Percentiles rank a stretch among this genome's conserved stretches.
Evolutionary conservation across 805 yeast genomes (phyloP).

Genomic region (Candida yuanshanica): DNA sequence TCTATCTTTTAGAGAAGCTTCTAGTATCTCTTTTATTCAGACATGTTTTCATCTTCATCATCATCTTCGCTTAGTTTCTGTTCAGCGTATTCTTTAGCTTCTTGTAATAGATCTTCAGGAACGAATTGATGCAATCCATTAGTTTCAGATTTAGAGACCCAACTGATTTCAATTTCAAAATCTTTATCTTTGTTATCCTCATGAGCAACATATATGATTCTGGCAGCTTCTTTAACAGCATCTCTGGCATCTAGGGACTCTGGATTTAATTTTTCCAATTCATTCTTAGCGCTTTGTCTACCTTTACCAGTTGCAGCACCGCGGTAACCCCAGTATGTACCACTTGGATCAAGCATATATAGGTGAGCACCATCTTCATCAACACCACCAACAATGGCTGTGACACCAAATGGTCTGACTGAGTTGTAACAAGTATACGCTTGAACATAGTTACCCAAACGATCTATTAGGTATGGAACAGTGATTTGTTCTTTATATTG

Average conservation of each 20-base stretch:
- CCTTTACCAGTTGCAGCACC: constrained; percentile 99
- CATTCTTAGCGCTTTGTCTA: constrained; percentile 95
- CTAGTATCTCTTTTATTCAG: constrained; percentile 13
- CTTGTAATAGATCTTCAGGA: constrained; percentile 72
- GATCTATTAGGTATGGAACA: constrained; percentile 75
- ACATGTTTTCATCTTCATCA: constrained; percentile 46
- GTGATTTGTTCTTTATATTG: constrained; percentile 73
- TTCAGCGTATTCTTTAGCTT: constrained; percentile 80
- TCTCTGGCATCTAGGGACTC: constrained; percentile 66
- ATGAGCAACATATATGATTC: constrained; percentile 87
- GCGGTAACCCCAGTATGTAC: constrained; percentile 93
- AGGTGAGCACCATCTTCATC: constrained; percentile 88
- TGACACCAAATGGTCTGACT: constrained; percentile 95
- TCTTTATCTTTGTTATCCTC: constrained; percentile 98
- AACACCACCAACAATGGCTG: constrained; percentile 89
- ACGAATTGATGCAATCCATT: constrained; percentile 74
- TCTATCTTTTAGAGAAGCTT: background rate
- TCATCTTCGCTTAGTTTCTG: constrained; percentile 77
- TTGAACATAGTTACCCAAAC: constrained; percentile 87
- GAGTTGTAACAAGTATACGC: constrained; percentile 94
- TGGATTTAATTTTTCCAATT: constrained; percentile 79
- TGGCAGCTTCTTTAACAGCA: constrained; percentile 91
- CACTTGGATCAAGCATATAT: constrained; percentile 97
- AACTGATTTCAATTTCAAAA: constrained; percentile 88
- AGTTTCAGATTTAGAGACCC: constrained; percentile 78